phyloP scores from a whole-genome alignment of 192 early-diverging fungal genomes.

The Dissophora ornata region DNA sequence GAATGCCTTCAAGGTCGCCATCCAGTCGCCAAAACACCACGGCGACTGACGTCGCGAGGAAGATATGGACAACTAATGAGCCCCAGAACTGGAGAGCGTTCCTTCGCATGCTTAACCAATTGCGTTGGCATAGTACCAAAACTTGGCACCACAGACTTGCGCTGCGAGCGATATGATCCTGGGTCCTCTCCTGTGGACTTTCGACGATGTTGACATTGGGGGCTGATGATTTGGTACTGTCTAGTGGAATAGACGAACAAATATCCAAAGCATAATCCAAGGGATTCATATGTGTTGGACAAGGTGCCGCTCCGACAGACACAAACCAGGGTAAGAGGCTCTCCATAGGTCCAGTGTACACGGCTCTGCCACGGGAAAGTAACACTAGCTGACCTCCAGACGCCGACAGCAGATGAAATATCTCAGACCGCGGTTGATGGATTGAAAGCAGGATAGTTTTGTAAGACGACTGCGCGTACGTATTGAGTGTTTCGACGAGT shows the following conservation, averaged over 20 bases:
- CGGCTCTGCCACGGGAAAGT: neutral
- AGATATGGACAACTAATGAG: neutral
- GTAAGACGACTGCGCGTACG: constrained; percentile 4
- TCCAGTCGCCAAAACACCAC: constrained; percentile 11
- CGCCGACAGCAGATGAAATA: constrained; percentile 13
- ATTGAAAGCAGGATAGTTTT: constrained; percentile 23
- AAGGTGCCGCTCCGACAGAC: constrained; percentile 8
- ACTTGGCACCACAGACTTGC: constrained; percentile 1
- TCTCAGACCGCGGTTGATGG: constrained; percentile 34
- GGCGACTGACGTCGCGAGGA: neutral
- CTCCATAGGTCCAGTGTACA: constrained; percentile 9
- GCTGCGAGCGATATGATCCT: neutral
- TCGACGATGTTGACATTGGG: no score
- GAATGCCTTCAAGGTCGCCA: neutral
- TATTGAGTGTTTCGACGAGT: constrained; percentile 9
- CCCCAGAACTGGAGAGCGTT: constrained; percentile 3
- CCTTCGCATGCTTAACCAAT: constrained; percentile 9
- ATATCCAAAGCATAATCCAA: constrained; percentile 17
- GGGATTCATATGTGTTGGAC: constrained; percentile 14
- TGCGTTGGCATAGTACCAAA: neutral
- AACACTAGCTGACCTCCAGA: neutral
- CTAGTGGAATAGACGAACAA: neutral
- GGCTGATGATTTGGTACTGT: neutral
- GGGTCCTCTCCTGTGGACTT: neutral
- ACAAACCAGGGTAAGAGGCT: constrained; percentile 7